phyloP scores from a whole-genome alignment of 805 yeast species.

The Pichia gijzeniarum region DNA sequence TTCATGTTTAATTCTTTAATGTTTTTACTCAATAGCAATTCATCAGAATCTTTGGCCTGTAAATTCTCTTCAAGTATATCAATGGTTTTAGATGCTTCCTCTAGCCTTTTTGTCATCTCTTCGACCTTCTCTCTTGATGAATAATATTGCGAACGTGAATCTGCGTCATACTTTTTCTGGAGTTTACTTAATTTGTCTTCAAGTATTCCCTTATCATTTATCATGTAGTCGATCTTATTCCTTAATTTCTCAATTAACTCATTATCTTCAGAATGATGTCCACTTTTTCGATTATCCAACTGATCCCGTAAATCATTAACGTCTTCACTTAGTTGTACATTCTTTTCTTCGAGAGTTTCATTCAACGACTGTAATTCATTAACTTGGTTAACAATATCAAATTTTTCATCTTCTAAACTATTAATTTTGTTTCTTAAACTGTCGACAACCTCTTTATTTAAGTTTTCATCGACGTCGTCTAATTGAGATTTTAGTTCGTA shows the following conservation, averaged over 20 bases:
- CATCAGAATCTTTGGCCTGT: slow-evolving; percentile 7
- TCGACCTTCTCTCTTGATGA: slow-evolving; percentile 2
- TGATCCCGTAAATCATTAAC: too few relatives aligned
- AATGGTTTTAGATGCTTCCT: slow-evolving; percentile 14
- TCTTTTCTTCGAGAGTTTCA: slow-evolving; percentile 9
- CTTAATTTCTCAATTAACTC: neutral
- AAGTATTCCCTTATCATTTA: slow-evolving; percentile 1
- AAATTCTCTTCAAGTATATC: slow-evolving; percentile 13
- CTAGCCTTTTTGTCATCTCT: slow-evolving; percentile 11
- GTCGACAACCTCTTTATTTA: neutral
- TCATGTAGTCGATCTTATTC: slow-evolving; percentile 3
- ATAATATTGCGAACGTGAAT: neutral
- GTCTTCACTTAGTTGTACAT: neutral
- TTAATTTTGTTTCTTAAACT: neutral
- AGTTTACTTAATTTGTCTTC: neutral
- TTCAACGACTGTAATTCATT: slow-evolving; percentile 12
- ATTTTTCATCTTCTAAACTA: slow-evolving; percentile 6
- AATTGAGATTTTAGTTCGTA: slow-evolving; percentile 1
- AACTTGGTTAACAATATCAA: slow-evolving; percentile 21
- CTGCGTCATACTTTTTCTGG: slow-evolving; percentile 4
- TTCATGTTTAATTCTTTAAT: slow-evolving; percentile 10
- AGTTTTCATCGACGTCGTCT: neutral
- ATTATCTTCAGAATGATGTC: too few relatives aligned
- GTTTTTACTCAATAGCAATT: neutral
- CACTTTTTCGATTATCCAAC: too few relatives aligned